Conservation (phyloP, 2,329 filamentous ascomycete genomes). For the Zymoseptoria ardabiliae region DNA sequence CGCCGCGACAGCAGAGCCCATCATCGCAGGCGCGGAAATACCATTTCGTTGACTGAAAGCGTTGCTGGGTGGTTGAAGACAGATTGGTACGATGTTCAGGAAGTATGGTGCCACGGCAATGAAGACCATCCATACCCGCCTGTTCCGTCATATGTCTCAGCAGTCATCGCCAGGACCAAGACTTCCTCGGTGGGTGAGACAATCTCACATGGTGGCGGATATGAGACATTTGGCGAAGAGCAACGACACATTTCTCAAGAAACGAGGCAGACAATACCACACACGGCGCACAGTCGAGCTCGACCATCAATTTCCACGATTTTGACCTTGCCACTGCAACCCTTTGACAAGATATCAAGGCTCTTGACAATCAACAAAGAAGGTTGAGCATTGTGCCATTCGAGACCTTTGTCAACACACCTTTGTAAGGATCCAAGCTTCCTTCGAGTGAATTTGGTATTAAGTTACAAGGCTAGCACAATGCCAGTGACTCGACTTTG, state of each 20-base stretch:
- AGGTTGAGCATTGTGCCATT: not conserved
- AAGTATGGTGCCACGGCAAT: not conserved
- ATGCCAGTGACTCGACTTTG: not conserved
- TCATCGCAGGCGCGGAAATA: too few relatives aligned
- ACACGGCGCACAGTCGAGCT: not conserved
- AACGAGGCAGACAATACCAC: not conserved
- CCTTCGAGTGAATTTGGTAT: not conserved
- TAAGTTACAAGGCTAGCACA: not conserved
- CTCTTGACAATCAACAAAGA: not conserved
- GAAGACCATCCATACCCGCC: not conserved
- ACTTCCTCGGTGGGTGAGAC: not conserved
- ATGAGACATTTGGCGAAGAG: not conserved
- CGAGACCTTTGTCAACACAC: not conserved
- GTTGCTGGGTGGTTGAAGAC: too few relatives aligned
- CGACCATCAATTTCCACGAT: not conserved
- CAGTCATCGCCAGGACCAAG: not conserved
- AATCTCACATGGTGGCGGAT: not conserved
- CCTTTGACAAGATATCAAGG: not conserved
- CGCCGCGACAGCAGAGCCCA: too few relatives aligned
- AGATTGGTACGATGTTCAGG: too few relatives aligned
- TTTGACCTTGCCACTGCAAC: not conserved
- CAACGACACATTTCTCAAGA: not conserved
- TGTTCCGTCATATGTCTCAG: not conserved
- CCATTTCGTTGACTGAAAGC: too few relatives aligned
- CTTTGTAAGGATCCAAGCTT: not conserved